These are phyloP conservation scores for Zygosaccharomyces sapae DNA, from an alignment of 1,139 yeast species.

Conservation along the genomic window DNA sequence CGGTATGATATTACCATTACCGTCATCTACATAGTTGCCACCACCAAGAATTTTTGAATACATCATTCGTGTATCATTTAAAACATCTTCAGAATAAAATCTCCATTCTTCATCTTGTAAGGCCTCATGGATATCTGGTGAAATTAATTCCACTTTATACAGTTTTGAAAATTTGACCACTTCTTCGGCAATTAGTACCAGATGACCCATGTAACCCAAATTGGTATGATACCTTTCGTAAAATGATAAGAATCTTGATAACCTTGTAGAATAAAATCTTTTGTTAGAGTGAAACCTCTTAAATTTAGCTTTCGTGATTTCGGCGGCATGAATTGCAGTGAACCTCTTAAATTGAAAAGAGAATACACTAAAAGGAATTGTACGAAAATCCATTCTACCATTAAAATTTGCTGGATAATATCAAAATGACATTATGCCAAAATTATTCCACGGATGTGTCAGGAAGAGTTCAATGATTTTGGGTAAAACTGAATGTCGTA, in stretches of 20 bases:
- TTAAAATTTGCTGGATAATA: conserved; percentile 93
- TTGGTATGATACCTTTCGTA: conserved; percentile 63
- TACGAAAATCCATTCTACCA: conserved; percentile 94
- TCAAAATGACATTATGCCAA: conserved; percentile 95
- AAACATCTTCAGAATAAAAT: conserved; percentile 74
- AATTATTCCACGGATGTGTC: conserved; percentile 96
- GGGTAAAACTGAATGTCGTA: conserved; percentile 78
- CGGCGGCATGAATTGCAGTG: conserved; percentile 24
- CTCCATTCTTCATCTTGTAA: conserved; percentile 63
- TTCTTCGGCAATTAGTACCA: conserved; percentile 93
- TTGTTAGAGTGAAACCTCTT: conserved; percentile 63
- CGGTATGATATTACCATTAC: conserved; percentile 31
- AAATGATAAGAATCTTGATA: conserved; percentile 68
- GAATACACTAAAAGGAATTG: conserved; percentile 64
- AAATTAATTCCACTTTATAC: conserved; percentile 37
- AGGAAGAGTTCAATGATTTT: conserved; percentile 80
- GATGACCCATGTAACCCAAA: conserved; percentile 95
- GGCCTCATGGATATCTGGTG: conserved; percentile 35
- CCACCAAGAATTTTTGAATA: conserved; percentile 91
- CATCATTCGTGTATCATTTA: conserved; percentile 87
- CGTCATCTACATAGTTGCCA: conserved; percentile 36
- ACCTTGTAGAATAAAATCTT: conserved; percentile 76
- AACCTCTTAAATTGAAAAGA: conserved; percentile 30
- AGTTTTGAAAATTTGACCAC: conserved; percentile 78
- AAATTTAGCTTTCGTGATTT: conserved; percentile 3